Percentiles rank a stretch among this genome's conserved stretches.
These are phyloP conservation scores for Porogramme epimiltina DNA, from an alignment of 1,284 basidiomycete species.

Conservation along the genomic window DNA sequence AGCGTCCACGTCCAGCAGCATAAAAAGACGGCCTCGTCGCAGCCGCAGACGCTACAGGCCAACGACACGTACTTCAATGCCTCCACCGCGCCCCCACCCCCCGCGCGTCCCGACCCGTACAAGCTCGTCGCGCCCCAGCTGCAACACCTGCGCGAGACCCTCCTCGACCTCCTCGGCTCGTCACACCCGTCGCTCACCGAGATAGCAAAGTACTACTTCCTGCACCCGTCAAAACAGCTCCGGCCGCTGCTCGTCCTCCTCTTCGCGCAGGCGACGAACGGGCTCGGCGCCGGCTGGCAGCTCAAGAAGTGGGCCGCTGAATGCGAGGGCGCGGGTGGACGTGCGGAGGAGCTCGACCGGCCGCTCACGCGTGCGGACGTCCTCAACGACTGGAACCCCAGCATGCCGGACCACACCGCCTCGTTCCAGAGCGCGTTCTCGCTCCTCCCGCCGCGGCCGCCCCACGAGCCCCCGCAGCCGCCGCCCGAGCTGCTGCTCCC, in stretches of 20 bases:
- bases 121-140: constrained; percentile 76
- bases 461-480: constrained; percentile 41
- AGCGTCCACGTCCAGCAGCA: constrained; percentile 32
- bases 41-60: constrained; percentile 18
- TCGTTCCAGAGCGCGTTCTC: constrained; percentile 53
- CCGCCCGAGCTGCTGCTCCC: constrained; percentile 32
- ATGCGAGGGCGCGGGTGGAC: constrained; percentile 42
- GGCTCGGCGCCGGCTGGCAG: constrained; percentile 58
- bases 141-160: constrained; percentile 69
- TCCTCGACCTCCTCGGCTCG: constrained; percentile 84
- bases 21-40: constrained; percentile 20
- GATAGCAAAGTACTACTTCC: constrained; percentile 94
- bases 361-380: constrained; percentile 75
- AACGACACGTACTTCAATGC: constrained; percentile 16
- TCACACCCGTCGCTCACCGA: constrained; percentile 87
- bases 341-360: constrained; percentile 60
- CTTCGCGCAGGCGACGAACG: constrained; percentile 91
- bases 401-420: constrained; percentile 69
- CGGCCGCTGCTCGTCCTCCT: constrained; percentile 91
- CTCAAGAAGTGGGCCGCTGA: constrained; percentile 49
- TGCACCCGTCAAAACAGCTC: constrained; percentile 87
- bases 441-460: constrained; percentile 41
- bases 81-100: constrained; percentile 16
- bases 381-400: constrained; percentile 85
- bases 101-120: constrained; percentile 59